Conservation (phyloP, 2,329 filamentous ascomycete species). For the Cercospora sp. region DNA sequence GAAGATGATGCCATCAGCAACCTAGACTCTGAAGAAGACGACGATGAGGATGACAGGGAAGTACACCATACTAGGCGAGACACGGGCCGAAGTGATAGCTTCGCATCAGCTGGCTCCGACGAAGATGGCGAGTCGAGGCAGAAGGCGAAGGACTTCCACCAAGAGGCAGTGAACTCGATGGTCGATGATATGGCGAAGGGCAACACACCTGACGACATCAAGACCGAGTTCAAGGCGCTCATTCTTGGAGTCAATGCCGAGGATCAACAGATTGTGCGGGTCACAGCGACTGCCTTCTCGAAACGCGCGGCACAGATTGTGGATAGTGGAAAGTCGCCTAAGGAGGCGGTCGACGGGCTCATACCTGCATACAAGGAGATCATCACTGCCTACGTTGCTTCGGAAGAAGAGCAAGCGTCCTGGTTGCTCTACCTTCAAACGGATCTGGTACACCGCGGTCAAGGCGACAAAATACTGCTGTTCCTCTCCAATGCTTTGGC, state of each 20-base stretch:
- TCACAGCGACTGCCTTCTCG: constrained; percentile 82
- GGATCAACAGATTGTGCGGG: constrained; percentile 81
- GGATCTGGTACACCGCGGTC: constrained; percentile 67
- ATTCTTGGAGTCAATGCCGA: constrained; percentile 88
- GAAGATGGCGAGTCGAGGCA: constrained; percentile 49
- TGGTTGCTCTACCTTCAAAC: constrained; percentile 80
- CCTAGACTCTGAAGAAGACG: constrained; percentile 52
- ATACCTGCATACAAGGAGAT: constrained; percentile 59
- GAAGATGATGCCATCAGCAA: constrained; percentile 63
- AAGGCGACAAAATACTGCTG: constrained; percentile 69
- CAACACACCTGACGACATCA: constrained; percentile 76
- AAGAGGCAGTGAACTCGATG: constrained; percentile 83
- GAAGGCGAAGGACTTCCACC: constrained; percentile 69
- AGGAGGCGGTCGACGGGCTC: constrained; percentile 46
- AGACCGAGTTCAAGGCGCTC: constrained; percentile 91
- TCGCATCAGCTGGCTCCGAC: constrained; percentile 61
- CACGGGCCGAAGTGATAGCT: constrained; percentile 38
- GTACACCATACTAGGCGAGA: constrained; percentile 46
- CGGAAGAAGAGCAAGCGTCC: constrained; percentile 74
- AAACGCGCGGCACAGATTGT: constrained; percentile 75
- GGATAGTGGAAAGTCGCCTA: constrained; percentile 44
- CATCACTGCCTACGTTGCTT: constrained; percentile 56
- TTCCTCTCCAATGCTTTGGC: constrained; percentile 83
- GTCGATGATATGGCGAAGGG: constrained; percentile 78
- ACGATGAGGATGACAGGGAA: constrained; percentile 44